These are phyloP conservation scores for Aureobasidium zeae DNA, from an alignment of 2,329 filamentous ascomycete genomes.

Conservation along the genomic window DNA sequence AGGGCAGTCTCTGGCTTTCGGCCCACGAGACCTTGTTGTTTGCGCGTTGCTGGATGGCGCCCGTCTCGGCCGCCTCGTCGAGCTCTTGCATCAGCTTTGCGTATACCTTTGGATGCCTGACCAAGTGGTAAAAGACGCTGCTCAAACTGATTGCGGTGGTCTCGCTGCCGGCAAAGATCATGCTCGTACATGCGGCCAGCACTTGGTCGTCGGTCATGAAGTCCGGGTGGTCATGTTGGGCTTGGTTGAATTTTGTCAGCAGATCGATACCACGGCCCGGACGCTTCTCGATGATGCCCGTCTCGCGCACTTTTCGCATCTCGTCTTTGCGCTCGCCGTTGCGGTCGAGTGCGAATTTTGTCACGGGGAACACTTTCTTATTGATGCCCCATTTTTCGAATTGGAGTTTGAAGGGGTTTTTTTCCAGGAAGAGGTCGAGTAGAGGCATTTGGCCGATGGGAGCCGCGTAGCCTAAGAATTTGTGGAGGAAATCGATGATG, in stretches of 20 bases:
- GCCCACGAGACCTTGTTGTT: constrained; percentile 53
- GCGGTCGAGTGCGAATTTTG: constrained; percentile 59
- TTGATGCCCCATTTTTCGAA: constrained; percentile 58
- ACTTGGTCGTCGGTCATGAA: constrained; percentile 64
- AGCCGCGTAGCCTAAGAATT: constrained; percentile 61
- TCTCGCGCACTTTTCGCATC: constrained; percentile 39
- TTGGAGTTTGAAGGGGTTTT: constrained; percentile 64
- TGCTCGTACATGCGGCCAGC: constrained; percentile 61
- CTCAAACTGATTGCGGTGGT: constrained; percentile 68
- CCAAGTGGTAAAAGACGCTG: constrained; percentile 63
- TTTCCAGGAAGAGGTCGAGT: constrained; percentile 59
- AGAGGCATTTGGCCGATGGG: constrained; percentile 67
- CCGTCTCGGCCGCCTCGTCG: constrained; percentile 26
- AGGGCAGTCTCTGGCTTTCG: constrained; percentile 33
- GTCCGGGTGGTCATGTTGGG: constrained; percentile 55
- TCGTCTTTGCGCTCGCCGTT: constrained; percentile 55
- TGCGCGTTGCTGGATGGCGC: constrained; percentile 2
- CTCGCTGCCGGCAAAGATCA: constrained; percentile 66
- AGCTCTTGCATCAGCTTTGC: constrained; percentile 40
- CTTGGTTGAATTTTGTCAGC: constrained; percentile 63
- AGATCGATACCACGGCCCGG: constrained; percentile 46
- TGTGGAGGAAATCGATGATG: constrained; percentile 56
- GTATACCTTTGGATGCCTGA: constrained; percentile 42
- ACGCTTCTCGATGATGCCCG: constrained; percentile 30
- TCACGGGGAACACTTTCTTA: constrained; percentile 62